phyloP scores from a whole-genome alignment of 192 early-diverging fungal species.

The Coemansia furcata region DNA sequence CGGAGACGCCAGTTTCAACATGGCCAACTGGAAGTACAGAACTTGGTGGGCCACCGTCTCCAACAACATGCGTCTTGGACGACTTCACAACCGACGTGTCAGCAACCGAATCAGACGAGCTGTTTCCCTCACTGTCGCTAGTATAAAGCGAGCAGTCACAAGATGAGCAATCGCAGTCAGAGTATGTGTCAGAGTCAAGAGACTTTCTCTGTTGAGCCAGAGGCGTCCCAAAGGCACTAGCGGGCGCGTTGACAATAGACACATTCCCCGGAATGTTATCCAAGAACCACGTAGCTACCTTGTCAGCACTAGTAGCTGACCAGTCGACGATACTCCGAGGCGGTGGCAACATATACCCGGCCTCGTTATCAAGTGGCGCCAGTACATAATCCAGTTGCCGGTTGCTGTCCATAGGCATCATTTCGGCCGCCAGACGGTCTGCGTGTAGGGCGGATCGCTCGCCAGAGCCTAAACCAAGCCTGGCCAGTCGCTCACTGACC shows the following conservation, averaged over 20 bases:
- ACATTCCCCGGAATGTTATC: constrained; percentile 52
- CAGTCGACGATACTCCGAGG: constrained; percentile 46
- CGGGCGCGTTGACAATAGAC: constrained; percentile 34
- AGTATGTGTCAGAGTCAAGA: constrained; percentile 23
- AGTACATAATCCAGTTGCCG: neutral
- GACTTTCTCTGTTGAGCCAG: constrained; percentile 14
- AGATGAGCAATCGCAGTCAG: constrained; percentile 33
- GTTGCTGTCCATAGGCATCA: neutral
- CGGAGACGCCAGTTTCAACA: neutral
- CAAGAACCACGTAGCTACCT: constrained; percentile 53
- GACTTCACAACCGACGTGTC: neutral
- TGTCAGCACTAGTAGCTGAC: constrained; percentile 38
- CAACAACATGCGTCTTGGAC: neutral
- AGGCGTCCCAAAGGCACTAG: constrained; percentile 34
- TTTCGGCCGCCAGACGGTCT: neutral
- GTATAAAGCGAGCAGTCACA: constrained; percentile 43
- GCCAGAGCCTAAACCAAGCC: constrained; percentile 7
- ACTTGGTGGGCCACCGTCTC: neutral
- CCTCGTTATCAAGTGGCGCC: constrained; percentile 27
- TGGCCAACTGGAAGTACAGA: neutral
- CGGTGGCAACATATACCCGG: constrained; percentile 27
- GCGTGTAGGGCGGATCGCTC: neutral
- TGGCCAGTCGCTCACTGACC: constrained; percentile 42
- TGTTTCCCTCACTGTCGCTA: constrained; percentile 11
- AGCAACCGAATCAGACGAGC: neutral